Conservation (phyloP, 805 yeast genomes). For the Kodamaea kaohsiungensis region DNA sequence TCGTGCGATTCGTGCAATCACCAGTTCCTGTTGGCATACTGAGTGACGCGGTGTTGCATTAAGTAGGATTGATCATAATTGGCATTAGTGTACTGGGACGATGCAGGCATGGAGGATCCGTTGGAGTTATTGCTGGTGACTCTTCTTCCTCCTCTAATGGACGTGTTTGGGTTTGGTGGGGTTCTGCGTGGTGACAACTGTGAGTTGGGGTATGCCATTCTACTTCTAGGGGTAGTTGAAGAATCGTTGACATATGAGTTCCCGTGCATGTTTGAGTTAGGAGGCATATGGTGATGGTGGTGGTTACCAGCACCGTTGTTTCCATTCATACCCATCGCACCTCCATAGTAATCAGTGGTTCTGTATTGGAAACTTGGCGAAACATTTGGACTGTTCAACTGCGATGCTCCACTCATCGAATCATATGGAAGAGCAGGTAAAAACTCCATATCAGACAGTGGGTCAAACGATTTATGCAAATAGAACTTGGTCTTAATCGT, state of each 20-base stretch:
- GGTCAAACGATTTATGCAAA: conserved; percentile 67
- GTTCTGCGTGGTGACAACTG: conserved; percentile 17
- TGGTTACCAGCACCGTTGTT: conserved; percentile 5
- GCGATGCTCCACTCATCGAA: conserved; percentile 1
- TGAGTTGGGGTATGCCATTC: conserved; percentile 16
- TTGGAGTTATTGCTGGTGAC: conserved; percentile 7
- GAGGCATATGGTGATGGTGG: conserved; percentile 3
- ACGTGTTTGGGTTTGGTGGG: conserved; percentile 11
- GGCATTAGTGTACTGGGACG: conserved; percentile 8
- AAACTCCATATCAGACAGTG: conserved; percentile 72
- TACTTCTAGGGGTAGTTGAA: conserved; percentile 14
- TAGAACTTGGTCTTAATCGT: conserved; percentile 52
- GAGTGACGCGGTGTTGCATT: conserved; percentile 14
- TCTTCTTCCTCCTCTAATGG: conserved; percentile 9
- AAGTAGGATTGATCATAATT: conserved; percentile 13
- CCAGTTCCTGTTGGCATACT: conserved; percentile 15
- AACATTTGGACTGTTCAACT: conserved; percentile 10
- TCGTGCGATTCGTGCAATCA: conserved; percentile 1
- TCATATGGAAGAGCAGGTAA: conserved; percentile 27
- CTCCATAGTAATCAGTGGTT: conserved; percentile 10
- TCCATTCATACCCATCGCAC: neutral
- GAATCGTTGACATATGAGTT: conserved; percentile 1
- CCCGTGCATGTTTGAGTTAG: neutral
- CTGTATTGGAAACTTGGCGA: conserved; percentile 14
- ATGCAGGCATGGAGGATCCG: neutral